phyloP scores from a whole-genome alignment of 164 flowering plant genomes.

The Platanus orientalis region DNA sequence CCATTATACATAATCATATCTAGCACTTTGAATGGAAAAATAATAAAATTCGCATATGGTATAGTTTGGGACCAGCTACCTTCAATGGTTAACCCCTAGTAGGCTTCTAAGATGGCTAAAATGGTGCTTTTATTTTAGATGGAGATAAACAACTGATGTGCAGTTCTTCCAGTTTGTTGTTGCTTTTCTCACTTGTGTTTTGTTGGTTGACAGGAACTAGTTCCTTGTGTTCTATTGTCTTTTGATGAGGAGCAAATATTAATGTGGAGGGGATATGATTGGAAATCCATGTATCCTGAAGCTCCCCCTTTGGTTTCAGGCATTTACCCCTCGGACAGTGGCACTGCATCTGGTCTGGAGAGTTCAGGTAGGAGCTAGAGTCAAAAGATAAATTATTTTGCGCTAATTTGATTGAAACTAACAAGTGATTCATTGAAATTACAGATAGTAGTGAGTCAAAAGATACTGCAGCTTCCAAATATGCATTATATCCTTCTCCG shows the following conservation, averaged over 20 bases:
- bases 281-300: constrained; percentile 68
- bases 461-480: background rate
- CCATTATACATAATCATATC: no score
- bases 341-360: constrained; percentile 15
- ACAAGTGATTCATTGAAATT: background rate
- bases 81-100: no score
- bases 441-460: background rate
- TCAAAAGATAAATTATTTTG: background rate
- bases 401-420: background rate
- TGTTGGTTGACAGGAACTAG: constrained; percentile 67
- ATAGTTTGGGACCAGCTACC: no score
- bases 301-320: constrained; percentile 12
- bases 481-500: constrained; percentile 4
- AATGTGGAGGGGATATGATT: constrained; percentile 82
- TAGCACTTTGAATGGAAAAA: no score
- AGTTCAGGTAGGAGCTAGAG: constrained; percentile 35
- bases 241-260: constrained; percentile 90
- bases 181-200: constrained; percentile 2
- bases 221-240: constrained; percentile 89
- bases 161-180: background rate
- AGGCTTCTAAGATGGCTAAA: no score
- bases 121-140: background rate
- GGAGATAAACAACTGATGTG: no score
- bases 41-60: no score
- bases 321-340: constrained; percentile 9